Base-by-base conservation (phyloP, 306 rosid species). In the Cicer bijugum region DNA sequence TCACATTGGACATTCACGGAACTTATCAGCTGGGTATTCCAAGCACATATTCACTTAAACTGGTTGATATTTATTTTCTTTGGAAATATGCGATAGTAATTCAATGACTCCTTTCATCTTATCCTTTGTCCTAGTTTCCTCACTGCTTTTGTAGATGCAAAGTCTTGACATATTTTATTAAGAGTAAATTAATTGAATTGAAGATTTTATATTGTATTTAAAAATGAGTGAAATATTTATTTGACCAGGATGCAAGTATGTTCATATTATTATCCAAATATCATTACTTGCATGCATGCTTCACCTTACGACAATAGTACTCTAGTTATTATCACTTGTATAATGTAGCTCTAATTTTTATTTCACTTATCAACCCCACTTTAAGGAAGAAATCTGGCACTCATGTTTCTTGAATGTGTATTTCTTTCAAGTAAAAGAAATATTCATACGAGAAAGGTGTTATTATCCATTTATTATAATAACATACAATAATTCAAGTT, bases 1-100 rank as follows among this genome's bases (percentile, higher is more conserved):
- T 80, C 98, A 90, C 78, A 90, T 92, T 11, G 98, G 98, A 53
- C 98, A 90, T 69, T 84, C 91, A 46, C 90, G 84, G 77, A 72
- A 85, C 72, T 65, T 84, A 0, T 85, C 98, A 17, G 72, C 81
- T 20, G 44, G 94, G 98, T 92, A 82, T 78, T 73, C 33, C 59
- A 40, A 42, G 43, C 52, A 42, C 7, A 11, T 17, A 43, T 67
- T 55, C 8, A 19, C 67, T 40, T 46, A 37, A 57, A 53, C 19
- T 16, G 10, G 42, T 71, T 62, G 47, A n/a, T 71, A 4, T 65
- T 65, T 57, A 15, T 40, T 50, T 65, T 44, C 45, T 23, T 56
- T 33, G 38, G 8, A 39, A 20, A 35, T 9, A 12, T 50, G 42
- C 12, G 70, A 61, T 62, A 7, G 39, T 65, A 20, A 64, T 78